These are phyloP conservation scores for Debaryomyces robertsiae DNA, from an alignment of 1,139 yeast genomes.

Conservation along the genomic window DNA sequence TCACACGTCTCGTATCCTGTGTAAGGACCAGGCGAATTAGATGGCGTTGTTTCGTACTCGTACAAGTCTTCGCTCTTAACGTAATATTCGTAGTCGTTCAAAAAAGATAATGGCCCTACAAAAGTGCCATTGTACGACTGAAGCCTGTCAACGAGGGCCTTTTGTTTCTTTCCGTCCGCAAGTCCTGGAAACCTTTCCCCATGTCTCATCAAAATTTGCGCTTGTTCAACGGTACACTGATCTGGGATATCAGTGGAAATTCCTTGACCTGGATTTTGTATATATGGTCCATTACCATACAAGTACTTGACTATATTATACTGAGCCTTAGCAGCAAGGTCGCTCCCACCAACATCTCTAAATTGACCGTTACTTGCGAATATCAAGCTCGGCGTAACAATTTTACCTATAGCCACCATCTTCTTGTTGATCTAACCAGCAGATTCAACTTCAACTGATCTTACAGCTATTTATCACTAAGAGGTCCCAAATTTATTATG, in stretches of 20 bases:
- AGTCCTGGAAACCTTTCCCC: constrained; percentile 41
- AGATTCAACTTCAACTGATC: too few species aligned
- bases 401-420: constrained; percentile 33
- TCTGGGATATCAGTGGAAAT: constrained; percentile 36
- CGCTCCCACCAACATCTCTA: constrained; percentile 31
- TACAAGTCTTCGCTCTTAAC: constrained; percentile 27
- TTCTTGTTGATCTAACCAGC: constrained; percentile 11
- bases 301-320: constrained; percentile 35
- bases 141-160: constrained; percentile 25
- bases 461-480: too few species aligned
- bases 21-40: constrained; percentile 25
- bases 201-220: constrained; percentile 38
- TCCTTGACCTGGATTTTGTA: constrained; percentile 38
- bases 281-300: constrained; percentile 41
- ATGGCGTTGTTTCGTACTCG: constrained; percentile 33
- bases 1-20: constrained; percentile 24
- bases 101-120: constrained; percentile 27
- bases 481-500: too few species aligned
- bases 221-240: constrained; percentile 37
- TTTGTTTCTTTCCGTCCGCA: constrained; percentile 26
- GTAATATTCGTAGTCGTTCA: constrained; percentile 30
- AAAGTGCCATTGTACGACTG: constrained; percentile 21
- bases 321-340: constrained; percentile 32
- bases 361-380: constrained; percentile 28
- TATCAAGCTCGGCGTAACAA: constrained; percentile 29